phyloP scores from a whole-genome alignment of 164 flowering plant genomes.

The Piper longum region DNA sequence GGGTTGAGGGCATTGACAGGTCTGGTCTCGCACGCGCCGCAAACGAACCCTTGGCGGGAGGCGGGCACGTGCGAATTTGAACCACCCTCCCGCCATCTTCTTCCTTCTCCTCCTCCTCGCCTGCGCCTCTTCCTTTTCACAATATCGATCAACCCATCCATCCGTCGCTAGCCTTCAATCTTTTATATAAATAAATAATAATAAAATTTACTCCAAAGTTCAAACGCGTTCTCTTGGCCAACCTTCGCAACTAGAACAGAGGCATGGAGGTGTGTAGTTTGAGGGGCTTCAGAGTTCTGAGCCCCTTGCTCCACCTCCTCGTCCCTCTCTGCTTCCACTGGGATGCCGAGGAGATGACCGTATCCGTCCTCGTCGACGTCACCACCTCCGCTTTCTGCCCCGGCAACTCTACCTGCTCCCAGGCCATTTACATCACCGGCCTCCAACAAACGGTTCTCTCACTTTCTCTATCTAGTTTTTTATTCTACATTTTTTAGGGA shows the following conservation, averaged over 20 bases:
- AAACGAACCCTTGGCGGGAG: too few species aligned
- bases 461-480: not conserved
- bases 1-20: too few species aligned
- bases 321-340: conserved; percentile 61
- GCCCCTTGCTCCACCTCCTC: conserved; percentile 45
- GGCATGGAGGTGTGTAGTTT: not conserved
- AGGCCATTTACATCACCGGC: conserved; percentile 68
- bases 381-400: conserved; percentile 61
- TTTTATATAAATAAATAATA: too few species aligned
- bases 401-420: conserved; percentile 35
- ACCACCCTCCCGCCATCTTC: too few species aligned
- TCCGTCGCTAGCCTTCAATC: too few species aligned
- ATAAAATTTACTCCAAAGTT: too few species aligned
- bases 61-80: too few species aligned
- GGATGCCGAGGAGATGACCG: conserved; percentile 84
- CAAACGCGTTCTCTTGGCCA: not conserved
- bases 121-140: too few species aligned
- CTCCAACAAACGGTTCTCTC: conserved; percentile 53
- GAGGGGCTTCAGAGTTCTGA: conserved; percentile 18
- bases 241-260: not conserved
- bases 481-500: too few species aligned
- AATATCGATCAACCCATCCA: too few species aligned
- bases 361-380: conserved; percentile 75
- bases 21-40: too few species aligned
- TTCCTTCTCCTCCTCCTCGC: too few species aligned